Evolutionary conservation across 2,329 filamentous ascomycete species (phyloP).

Genomic region (Verticillium isaacii): DNA sequence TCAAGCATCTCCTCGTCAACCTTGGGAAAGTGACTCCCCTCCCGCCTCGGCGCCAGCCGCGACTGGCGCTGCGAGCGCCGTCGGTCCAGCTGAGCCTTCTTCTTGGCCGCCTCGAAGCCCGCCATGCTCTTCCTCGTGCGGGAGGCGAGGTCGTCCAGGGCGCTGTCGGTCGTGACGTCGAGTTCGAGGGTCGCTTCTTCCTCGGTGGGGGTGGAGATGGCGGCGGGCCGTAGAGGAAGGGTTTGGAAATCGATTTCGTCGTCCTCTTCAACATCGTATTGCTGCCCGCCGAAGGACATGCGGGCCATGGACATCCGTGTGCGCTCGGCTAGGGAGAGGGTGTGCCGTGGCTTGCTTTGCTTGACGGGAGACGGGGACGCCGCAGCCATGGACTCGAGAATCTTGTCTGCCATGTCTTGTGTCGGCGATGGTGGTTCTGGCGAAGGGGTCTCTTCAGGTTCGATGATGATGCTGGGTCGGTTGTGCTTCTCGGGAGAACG

Average conservation of each 20-base stretch:
- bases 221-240: constrained; percentile 12
- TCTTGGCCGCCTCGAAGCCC: constrained; percentile 54
- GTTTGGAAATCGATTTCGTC: constrained; percentile 15
- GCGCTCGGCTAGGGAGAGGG: constrained; percentile 67
- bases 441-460: constrained; percentile 4
- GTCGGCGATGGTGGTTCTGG: constrained; percentile 31
- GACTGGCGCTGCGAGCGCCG: constrained; percentile 44
- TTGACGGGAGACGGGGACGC: constrained; percentile 55
- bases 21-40: constrained; percentile 41
- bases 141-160: constrained; percentile 46
- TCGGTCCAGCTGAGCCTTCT: constrained; percentile 56
- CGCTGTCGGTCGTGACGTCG: constrained; percentile 22
- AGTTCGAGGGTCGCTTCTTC: constrained; percentile 3
- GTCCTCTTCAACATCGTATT: constrained; percentile 22
- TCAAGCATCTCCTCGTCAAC: constrained; percentile 38
- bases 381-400: constrained; percentile 49
- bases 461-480: constrained; percentile 2
- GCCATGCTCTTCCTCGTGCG: constrained; percentile 59
- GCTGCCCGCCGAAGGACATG: constrained; percentile 32
- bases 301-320: constrained; percentile 77
- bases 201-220: not conserved
- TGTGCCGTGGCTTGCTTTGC: constrained; percentile 41
- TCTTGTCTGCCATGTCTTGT: constrained; percentile 50
- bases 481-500: constrained; percentile 6
- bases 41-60: constrained; percentile 25